Evolutionary conservation across 2,329 filamentous ascomycete species (phyloP), one percentile per base, ranked within the genome.

Genomic region (Colletotrichum tofieldiae): DNA sequence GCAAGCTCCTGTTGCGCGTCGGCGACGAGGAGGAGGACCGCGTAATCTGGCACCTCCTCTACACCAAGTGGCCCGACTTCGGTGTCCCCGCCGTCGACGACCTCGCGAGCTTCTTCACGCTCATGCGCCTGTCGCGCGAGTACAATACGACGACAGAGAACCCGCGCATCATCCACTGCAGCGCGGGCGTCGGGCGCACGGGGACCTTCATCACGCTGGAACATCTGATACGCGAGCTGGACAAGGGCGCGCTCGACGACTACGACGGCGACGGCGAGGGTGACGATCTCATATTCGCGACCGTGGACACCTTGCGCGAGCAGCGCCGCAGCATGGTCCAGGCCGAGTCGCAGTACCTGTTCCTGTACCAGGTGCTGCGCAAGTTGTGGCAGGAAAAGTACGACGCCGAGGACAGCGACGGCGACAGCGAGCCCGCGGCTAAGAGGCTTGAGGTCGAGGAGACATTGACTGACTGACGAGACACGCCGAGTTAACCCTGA

Each of bases 191-290:
- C 18, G 96, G 96, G 16, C 91, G 96, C 67, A 97, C 94, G 9
- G 96, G 96, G 43, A 98, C 96, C 0, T 99, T 98, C 79, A 98
- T 99, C 77, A 93, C 94, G 1, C 88, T 99, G n/a, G 96, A 98
- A 82, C 94, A 97, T 81, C 89, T 99, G 35, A 87, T 97, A 74
- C 89, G 92, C 45, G 94, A 98, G 81, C 87, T 98, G 12, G 91
- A 94, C 35, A 88, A 91, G 7, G 96, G 95, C 61, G 87, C 91
- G 29, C 83, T 97, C 61, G 85, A 89, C 74, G 79, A 84, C 32
- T 84, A 83, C 71, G 83, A 86, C 65, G 76, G 77, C 20, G 70
- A 75, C 41, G 77, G 82, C 35, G 56, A 65, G 63, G 67, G 74
- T 32, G 64, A 74, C 18, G 95, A 98, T 77, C 89, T 93, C 3